Evolutionary conservation across 2,329 filamentous ascomycete genomes (phyloP).

Genomic region (Neonectria sp.): DNA sequence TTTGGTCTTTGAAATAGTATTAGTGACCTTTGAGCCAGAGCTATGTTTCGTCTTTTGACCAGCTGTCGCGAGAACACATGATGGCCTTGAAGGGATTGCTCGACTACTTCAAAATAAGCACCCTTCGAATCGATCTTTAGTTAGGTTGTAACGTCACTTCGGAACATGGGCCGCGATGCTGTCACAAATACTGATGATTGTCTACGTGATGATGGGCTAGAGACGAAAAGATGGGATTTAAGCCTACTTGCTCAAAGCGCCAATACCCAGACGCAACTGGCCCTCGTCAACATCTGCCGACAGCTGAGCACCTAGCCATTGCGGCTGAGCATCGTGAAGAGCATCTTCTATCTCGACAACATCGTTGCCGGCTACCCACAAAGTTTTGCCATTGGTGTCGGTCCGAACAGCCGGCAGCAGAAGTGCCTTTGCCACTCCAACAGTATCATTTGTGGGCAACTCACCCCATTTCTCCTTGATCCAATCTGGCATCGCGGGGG

Average conservation of each 20-base stretch:
- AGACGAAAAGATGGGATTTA: not conserved
- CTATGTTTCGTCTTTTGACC: too few species aligned
- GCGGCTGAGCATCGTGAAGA: not conserved
- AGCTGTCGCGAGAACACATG: too few species aligned
- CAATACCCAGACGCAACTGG: not conserved
- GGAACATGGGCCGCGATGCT: too few species aligned
- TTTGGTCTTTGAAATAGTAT: not conserved
- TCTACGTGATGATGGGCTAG: not conserved
- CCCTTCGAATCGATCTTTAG: not conserved
- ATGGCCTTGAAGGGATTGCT: too few species aligned
- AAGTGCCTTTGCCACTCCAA: constrained; percentile 4
- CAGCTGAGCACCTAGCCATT: constrained; percentile 1
- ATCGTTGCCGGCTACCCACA: not conserved
- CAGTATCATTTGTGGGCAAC: constrained; percentile 1
- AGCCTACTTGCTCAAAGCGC: not conserved
- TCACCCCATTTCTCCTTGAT: constrained; percentile 9
- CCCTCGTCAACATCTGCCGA: constrained; percentile 8
- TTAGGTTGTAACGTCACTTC: not conserved
- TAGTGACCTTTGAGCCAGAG: not conserved
- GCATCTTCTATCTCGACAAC: constrained; percentile 1
- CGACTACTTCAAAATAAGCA: not conserved
- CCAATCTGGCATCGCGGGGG: constrained; percentile 4
- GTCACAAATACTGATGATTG: too few species aligned
- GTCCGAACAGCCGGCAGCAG: constrained; percentile 1
- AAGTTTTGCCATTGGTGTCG: not conserved